Conservation (phyloP, 2,329 filamentous ascomycete genomes). For the Penicillium capsulatum region DNA sequence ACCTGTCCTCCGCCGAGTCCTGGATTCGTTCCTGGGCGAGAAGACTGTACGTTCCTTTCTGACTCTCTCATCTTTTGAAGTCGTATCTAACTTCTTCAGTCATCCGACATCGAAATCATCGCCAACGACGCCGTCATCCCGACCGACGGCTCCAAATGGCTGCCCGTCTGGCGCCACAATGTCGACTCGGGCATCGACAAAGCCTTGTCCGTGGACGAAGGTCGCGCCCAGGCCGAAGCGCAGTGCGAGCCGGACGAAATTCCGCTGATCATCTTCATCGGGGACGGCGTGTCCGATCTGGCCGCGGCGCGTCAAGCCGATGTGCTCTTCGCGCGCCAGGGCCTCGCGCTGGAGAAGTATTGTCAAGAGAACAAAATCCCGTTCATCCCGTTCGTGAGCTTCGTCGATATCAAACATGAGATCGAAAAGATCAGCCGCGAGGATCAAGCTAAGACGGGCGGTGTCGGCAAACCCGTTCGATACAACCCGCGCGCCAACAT, state of each 20-base stretch:
- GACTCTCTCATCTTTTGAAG: neutral
- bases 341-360: constrained; percentile 62
- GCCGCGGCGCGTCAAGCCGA: constrained; percentile 63
- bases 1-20: constrained; percentile 57
- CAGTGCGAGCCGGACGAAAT: constrained; percentile 58
- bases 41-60: constrained; percentile 39
- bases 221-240: constrained; percentile 52
- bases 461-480: constrained; percentile 54
- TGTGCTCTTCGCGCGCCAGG: constrained; percentile 63
- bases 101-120: constrained; percentile 60
- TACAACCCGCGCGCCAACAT: constrained; percentile 67
- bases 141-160: constrained; percentile 57
- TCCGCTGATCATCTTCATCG: constrained; percentile 65
- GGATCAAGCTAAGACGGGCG: constrained; percentile 59
- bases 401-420: constrained; percentile 61
- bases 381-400: constrained; percentile 62
- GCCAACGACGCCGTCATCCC: constrained; percentile 63
- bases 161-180: constrained; percentile 64
- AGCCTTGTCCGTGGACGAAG: constrained; percentile 60
- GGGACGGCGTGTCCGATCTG: constrained; percentile 65
- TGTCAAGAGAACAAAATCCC: constrained; percentile 59
- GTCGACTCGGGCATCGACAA: constrained; percentile 65
- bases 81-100: constrained; percentile 24
- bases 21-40: constrained; percentile 63
- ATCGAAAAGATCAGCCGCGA: constrained; percentile 55